These are phyloP conservation scores for Botrytis hyacinthi DNA, from an alignment of 2,329 filamentous ascomycete genomes.

Conservation along the genomic window DNA sequence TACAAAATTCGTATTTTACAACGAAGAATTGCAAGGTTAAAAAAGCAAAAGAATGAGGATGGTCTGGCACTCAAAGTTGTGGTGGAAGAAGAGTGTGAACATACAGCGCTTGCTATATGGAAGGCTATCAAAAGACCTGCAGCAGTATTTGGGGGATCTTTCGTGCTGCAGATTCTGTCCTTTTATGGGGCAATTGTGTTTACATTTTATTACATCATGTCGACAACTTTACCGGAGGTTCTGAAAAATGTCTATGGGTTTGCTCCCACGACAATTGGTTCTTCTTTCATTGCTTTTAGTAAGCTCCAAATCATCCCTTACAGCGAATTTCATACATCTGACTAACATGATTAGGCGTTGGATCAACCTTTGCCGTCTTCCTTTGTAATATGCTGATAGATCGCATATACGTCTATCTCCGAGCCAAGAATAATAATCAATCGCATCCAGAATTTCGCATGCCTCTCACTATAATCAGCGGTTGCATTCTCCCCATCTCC, in stretches of 20 bases:
- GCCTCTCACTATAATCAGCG: conserved; percentile 54
- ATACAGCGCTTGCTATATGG: conserved; percentile 40
- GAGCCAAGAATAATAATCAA: conserved; percentile 24
- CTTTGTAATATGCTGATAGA: conserved; percentile 37
- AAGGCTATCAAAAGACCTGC: conserved; percentile 42
- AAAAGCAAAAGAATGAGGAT: not conserved
- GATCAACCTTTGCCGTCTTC: conserved; percentile 45
- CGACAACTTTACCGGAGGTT: conserved; percentile 46
- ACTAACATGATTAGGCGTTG: conserved; percentile 27
- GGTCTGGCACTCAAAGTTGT: not conserved
- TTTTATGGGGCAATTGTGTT: conserved; percentile 45
- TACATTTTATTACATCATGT: conserved; percentile 47
- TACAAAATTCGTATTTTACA: conserved; percentile 57
- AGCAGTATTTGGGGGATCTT: conserved; percentile 47
- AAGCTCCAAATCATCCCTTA: conserved; percentile 8
- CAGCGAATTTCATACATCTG: not conserved
- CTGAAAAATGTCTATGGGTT: conserved; percentile 42
- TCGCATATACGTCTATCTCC: conserved; percentile 29
- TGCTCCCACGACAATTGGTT: conserved; percentile 51
- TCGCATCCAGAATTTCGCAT: conserved; percentile 59
- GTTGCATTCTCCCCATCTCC: conserved; percentile 53
- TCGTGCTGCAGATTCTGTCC: conserved; percentile 49
- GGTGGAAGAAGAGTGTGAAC: conserved; percentile 21
- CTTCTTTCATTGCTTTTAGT: conserved; percentile 55
- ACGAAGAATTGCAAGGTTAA: conserved; percentile 43